phyloP scores from a whole-genome alignment of 1,284 basidiomycete genomes.

The Hemileia vastatrix region DNA sequence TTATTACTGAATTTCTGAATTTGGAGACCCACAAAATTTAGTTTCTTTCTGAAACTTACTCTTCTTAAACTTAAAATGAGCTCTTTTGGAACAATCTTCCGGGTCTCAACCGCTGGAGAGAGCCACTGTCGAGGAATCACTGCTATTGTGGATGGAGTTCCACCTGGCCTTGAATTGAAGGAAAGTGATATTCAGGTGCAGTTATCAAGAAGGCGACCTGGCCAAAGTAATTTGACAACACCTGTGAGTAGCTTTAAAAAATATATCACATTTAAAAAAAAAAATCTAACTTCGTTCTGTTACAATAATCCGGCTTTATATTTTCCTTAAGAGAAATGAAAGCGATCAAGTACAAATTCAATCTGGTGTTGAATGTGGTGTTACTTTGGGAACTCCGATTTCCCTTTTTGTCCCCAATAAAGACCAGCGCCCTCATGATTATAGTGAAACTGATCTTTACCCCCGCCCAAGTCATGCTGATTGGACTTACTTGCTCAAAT shows the following conservation, averaged over 20 bases:
- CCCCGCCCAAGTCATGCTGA: conserved; percentile 96
- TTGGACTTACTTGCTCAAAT: conserved; percentile 96
- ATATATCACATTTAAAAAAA: neutral
- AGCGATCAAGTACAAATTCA: conserved; percentile 91
- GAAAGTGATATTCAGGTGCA: conserved; percentile 83
- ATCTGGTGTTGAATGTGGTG: conserved; percentile 83
- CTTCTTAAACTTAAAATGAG: too few species aligned
- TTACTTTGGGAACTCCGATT: conserved; percentile 95
- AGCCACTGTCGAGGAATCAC: conserved; percentile 95
- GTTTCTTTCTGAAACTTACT: too few species aligned
- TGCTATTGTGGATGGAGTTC: conserved; percentile 92
- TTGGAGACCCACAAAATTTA: too few species aligned
- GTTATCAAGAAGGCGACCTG: conserved; percentile 80
- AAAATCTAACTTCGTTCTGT: neutral
- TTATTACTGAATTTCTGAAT: too few species aligned
- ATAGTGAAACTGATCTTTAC: conserved; percentile 77
- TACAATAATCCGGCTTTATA: neutral
- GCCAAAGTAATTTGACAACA: conserved; percentile 93
- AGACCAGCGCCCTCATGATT: conserved; percentile 96
- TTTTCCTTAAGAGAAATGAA: conserved; percentile 62
- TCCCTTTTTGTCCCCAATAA: conserved; percentile 92
- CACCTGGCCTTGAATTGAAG: conserved; percentile 79
- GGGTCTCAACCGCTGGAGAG: conserved; percentile 96
- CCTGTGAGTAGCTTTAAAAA: conserved; percentile 47
- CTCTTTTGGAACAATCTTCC: conserved; percentile 73